A percentile compares a stretch with the other conserved stretches of the same genome.
Conservation (phyloP, 768 basidiomycete species). For the Boletus vermiculosoides region DNA sequence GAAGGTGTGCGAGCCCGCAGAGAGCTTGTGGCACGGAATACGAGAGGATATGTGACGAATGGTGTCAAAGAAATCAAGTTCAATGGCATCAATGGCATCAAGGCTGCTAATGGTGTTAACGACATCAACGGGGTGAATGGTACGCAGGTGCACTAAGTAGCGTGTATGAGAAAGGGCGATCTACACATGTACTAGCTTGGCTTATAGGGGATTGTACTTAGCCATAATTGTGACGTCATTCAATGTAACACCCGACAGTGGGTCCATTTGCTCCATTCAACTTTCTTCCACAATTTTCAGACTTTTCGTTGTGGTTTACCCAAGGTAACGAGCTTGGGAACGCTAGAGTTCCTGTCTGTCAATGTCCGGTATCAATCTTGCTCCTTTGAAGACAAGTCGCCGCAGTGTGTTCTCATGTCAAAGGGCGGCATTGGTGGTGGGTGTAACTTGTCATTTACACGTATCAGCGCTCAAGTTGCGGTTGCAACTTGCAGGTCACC, state of each 20-base stretch:
- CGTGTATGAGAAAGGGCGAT: background rate
- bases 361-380: background rate
- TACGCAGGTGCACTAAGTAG: conserved; percentile 1
- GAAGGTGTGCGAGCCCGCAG: conserved; percentile 81
- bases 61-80: conserved; percentile 16
- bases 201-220: no score
- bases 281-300: background rate
- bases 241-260: background rate
- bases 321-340: background rate
- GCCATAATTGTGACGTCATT: conserved; percentile 10
- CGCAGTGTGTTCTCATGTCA: background rate
- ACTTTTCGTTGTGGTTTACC: background rate
- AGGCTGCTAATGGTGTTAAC: conserved; percentile 19
- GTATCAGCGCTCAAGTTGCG: background rate
- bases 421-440: conserved; percentile 5
- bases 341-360: background rate
- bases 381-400: background rate
- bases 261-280: background rate
- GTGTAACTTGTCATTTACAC: background rate
- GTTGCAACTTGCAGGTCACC: conserved; percentile 6
- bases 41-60: conserved; percentile 12
- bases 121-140: conserved; percentile 22
- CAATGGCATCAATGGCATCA: conserved; percentile 7
- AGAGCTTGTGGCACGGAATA: conserved; percentile 40
- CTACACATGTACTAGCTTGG: background rate